These are phyloP conservation scores for Yamadazyma nakazawae DNA, from an alignment of 805 yeast species.

Conservation along the genomic window DNA sequence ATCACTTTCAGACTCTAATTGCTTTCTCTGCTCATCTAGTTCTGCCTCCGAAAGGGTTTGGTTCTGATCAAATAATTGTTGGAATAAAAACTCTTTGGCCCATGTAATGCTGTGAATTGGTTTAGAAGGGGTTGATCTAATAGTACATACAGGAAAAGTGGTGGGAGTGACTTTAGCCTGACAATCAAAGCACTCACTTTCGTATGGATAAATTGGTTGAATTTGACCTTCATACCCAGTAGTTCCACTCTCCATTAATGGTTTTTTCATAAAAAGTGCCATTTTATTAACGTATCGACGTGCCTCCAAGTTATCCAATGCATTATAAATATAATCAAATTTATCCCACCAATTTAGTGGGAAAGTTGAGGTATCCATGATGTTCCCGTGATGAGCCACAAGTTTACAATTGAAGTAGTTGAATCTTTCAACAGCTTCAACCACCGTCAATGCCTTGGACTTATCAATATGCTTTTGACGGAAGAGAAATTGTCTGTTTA, in stretches of 20 bases:
- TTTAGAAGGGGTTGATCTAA: constrained; percentile 92
- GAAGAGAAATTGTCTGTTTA: constrained; percentile 90
- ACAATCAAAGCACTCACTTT: constrained; percentile 93
- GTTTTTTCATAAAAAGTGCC: constrained; percentile 68
- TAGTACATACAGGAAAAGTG: constrained; percentile 93
- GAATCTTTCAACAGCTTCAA: constrained; percentile 73
- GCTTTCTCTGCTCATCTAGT: constrained; percentile 19
- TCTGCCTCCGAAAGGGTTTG: constrained; percentile 20
- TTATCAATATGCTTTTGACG: constrained; percentile 86
- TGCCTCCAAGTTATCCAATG: constrained; percentile 91
- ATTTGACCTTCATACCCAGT: constrained; percentile 94
- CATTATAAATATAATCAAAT: constrained; percentile 82
- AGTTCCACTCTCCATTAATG: constrained; percentile 91
- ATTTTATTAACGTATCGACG: constrained; percentile 84
- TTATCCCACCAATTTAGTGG: constrained; percentile 70
- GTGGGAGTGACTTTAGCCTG: constrained; percentile 83
- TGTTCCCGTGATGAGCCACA: constrained; percentile 80
- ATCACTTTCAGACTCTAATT: constrained; percentile 48
- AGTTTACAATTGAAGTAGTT: constrained; percentile 57
- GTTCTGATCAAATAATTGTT: constrained; percentile 68
- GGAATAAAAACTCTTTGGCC: constrained; percentile 90
- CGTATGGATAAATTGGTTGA: constrained; percentile 81
- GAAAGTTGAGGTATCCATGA: constrained; percentile 71
- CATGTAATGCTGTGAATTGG: constrained; percentile 96
- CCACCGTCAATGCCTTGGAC: constrained; percentile 83